phyloP scores from a whole-genome alignment of 441 rosid genomes.

The Adansonia rubrostipa region DNA sequence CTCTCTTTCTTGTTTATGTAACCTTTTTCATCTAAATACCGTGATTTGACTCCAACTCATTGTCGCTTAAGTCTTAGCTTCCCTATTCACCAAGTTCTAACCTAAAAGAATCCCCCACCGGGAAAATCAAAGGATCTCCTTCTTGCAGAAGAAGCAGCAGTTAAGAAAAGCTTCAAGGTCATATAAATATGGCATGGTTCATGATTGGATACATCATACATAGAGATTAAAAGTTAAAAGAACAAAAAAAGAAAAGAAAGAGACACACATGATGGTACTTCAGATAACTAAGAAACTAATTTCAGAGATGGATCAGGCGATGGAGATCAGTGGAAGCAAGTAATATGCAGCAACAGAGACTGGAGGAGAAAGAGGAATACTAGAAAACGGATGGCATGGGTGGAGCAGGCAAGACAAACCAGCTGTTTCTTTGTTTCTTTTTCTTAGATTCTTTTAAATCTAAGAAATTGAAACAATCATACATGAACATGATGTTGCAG shows the following conservation, averaged over 20 bases:
- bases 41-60: background rate
- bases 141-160: too few relatives aligned
- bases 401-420: constrained; percentile 38
- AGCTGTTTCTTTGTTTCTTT: background rate
- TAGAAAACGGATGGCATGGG: constrained; percentile 43
- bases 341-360: background rate
- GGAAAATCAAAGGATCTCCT: too few relatives aligned
- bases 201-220: background rate
- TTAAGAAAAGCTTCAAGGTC: background rate
- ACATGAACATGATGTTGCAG: too few relatives aligned
- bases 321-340: too few relatives aligned
- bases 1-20: background rate
- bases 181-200: background rate
- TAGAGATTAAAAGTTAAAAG: background rate
- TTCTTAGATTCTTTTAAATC: background rate
- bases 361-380: constrained; percentile 38
- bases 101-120: background rate
- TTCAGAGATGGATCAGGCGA: background rate
- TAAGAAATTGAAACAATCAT: background rate
- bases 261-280: background rate
- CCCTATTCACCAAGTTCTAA: background rate
- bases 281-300: background rate
- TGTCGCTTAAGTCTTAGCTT: background rate
- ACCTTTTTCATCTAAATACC: background rate
- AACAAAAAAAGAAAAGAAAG: background rate